These are phyloP conservation scores for Neurospora sp. DNA, from an alignment of 495 filamentous ascomycete genomes.

Conservation along the genomic window DNA sequence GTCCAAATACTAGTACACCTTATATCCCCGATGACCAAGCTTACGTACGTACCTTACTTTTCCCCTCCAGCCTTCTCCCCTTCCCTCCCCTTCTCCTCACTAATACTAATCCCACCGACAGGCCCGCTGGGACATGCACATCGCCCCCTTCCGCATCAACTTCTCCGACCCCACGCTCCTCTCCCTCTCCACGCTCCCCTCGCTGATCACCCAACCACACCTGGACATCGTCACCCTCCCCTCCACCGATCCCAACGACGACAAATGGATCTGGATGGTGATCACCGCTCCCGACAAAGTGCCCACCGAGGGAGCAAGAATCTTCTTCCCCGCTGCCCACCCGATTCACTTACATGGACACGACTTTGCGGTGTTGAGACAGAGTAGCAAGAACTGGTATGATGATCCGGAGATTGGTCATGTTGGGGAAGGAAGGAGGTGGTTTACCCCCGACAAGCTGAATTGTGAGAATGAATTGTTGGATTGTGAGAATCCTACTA, in stretches of 20 bases:
- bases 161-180: conserved; percentile 30
- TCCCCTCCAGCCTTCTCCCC: too few relatives aligned
- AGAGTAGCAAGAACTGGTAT: conserved; percentile 5
- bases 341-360: conserved; percentile 48
- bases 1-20: conserved; percentile 3
- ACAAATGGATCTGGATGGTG: conserved; percentile 9
- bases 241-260: background rate
- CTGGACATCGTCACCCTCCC: conserved; percentile 1
- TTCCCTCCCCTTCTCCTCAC: background rate
- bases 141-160: conserved; percentile 20
- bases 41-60: background rate
- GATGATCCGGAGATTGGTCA: background rate
- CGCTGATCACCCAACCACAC: background rate
- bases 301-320: background rate
- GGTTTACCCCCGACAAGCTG: background rate
- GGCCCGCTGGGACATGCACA: conserved; percentile 5
- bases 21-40: conserved; percentile 1
- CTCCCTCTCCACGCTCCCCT: background rate
- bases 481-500: conserved; percentile 17
- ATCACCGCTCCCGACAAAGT: conserved; percentile 6
- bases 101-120: background rate
- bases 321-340: conserved; percentile 16
- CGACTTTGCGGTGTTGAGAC: conserved; percentile 43
- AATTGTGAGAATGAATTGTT: conserved; percentile 2
- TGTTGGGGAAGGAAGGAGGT: background rate